A percentile compares a stretch with the other conserved stretches of the same genome.
These are phyloP conservation scores for Ephemerocybe angulata DNA, from an alignment of 768 basidiomycete genomes.

Conservation along the genomic window DNA sequence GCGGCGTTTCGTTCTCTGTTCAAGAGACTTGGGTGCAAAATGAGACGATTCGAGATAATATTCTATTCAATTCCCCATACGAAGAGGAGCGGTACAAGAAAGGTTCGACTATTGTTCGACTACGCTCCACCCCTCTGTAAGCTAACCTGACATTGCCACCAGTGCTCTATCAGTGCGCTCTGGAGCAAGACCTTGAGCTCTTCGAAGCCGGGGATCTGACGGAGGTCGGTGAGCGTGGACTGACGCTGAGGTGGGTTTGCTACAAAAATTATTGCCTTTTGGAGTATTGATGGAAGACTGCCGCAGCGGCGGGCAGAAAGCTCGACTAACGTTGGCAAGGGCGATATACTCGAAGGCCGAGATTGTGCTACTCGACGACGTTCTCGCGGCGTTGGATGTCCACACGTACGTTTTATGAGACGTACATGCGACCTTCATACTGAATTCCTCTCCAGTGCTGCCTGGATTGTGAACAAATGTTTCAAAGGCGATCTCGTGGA, in stretches of 20 bases:
- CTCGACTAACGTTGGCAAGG: slow-evolving; percentile 41
- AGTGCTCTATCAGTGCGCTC: slow-evolving; percentile 70
- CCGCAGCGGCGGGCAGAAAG: slow-evolving; percentile 44
- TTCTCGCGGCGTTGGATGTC: slow-evolving; percentile 59
- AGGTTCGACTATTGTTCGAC: slow-evolving; percentile 17
- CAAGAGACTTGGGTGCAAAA: slow-evolving; percentile 88
- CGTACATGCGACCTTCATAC: no score
- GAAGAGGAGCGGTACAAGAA: slow-evolving; percentile 77
- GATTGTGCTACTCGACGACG: slow-evolving; percentile 69
- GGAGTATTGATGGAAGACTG: not conserved
- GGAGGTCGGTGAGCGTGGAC: slow-evolving; percentile 70
- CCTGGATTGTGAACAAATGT: slow-evolving; percentile 77
- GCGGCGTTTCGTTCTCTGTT: slow-evolving; percentile 74
- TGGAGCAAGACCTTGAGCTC: slow-evolving; percentile 68
- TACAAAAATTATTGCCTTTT: not conserved
- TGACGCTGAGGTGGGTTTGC: slow-evolving; percentile 40
- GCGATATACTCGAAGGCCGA: slow-evolving; percentile 48
- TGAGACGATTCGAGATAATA: slow-evolving; percentile 77
- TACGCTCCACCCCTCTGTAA: not conserved
- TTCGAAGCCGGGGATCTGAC: slow-evolving; percentile 66
- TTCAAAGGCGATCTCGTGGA: slow-evolving; percentile 73
- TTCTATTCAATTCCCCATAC: slow-evolving; percentile 73
- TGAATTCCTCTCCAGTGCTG: slow-evolving; percentile 70
- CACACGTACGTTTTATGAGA: no score
- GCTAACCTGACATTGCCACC: not conserved